Percentiles rank a stretch among this genome's conserved stretches.
These are phyloP conservation scores for Ogataea methanolica DNA, from an alignment of 805 yeast species.

Conservation along the genomic window DNA sequence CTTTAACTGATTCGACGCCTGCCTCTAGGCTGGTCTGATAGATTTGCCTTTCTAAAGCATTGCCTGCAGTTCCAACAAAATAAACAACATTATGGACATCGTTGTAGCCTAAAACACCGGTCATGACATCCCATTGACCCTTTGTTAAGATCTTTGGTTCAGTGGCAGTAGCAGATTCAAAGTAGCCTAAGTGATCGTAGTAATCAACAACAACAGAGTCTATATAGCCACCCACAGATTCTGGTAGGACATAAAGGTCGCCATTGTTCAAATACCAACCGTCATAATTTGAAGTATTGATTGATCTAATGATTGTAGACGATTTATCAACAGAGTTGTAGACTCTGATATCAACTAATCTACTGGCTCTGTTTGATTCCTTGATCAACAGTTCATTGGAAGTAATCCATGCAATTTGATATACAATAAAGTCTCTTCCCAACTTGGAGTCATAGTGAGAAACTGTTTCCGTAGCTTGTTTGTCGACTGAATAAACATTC, in stretches of 20 bases:
- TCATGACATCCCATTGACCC: slow-evolving; percentile 51
- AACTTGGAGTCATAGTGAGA: slow-evolving; percentile 27
- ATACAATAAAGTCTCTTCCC: slow-evolving; percentile 49
- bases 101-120: slow-evolving; percentile 46
- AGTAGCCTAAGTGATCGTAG: slow-evolving; percentile 62
- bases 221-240: slow-evolving; percentile 46
- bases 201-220: slow-evolving; percentile 55
- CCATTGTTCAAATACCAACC: slow-evolving; percentile 51
- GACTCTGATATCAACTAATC: slow-evolving; percentile 44
- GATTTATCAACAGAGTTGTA: slow-evolving; percentile 30
- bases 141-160: slow-evolving; percentile 38
- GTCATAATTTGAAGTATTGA: slow-evolving; percentile 39
- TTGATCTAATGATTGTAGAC: slow-evolving; percentile 37
- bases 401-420: slow-evolving; percentile 59
- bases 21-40: slow-evolving; percentile 41
- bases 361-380: slow-evolving; percentile 60
- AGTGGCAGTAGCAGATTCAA: slow-evolving; percentile 38
- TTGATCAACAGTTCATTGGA: slow-evolving; percentile 47
- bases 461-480: slow-evolving; percentile 20
- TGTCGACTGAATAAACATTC: slow-evolving; percentile 35
- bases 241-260: slow-evolving; percentile 36
- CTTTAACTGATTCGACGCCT: slow-evolving; percentile 15
- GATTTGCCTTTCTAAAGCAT: slow-evolving; percentile 55
- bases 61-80: slow-evolving; percentile 53
- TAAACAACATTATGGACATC: slow-evolving; percentile 42